Evolutionary conservation across 352 stramenopile genomes (phyloP).

Genomic region (Globisporangium yorkense): DNA sequence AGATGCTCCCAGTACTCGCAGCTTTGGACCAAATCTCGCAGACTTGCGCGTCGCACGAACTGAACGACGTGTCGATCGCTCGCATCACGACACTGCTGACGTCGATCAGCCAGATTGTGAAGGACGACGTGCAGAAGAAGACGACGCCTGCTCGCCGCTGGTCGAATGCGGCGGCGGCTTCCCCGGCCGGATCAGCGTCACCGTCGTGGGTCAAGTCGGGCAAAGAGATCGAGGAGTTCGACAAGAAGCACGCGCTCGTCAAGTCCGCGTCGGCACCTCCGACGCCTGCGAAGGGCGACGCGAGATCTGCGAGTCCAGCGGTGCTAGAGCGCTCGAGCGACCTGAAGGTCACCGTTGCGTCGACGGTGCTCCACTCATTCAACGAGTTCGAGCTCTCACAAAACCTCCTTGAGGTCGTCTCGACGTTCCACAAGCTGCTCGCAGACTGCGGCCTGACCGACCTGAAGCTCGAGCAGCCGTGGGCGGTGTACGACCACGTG

Average conservation of each 20-base stretch:
- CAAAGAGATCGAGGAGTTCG: slow-evolving; percentile 32
- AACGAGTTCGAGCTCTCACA: slow-evolving; percentile 56
- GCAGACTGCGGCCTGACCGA: slow-evolving; percentile 48
- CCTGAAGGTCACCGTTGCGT: slow-evolving; percentile 27
- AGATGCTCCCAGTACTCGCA: slow-evolving; percentile 36
- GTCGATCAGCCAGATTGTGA: slow-evolving; percentile 63
- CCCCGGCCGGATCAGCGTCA: slow-evolving; percentile 7
- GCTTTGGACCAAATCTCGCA: slow-evolving; percentile 44
- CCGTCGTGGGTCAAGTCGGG: slow-evolving; percentile 32
- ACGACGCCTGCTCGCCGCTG: slow-evolving; percentile 36
- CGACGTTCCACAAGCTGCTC: slow-evolving; percentile 50
- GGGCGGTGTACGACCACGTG: slow-evolving; percentile 63
- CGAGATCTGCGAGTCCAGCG: slow-evolving; percentile 6
- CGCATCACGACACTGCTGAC: slow-evolving; percentile 59
- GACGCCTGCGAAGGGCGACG: not conserved
- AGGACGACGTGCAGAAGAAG: slow-evolving; percentile 50
- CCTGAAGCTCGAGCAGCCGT: slow-evolving; percentile 41
- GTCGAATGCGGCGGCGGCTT: slow-evolving; percentile 21
- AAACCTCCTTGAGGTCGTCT: slow-evolving; percentile 51
- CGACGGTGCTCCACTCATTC: slow-evolving; percentile 50
- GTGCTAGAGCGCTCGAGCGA: slow-evolving; percentile 24
- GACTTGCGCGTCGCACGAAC: slow-evolving; percentile 48
- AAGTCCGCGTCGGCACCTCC: not conserved
- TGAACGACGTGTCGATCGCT: slow-evolving; percentile 57
- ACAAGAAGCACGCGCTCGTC: slow-evolving; percentile 11